phyloP scores from a whole-genome alignment of 352 stramenopile genomes.

The Globisporangium sylvaticum region DNA sequence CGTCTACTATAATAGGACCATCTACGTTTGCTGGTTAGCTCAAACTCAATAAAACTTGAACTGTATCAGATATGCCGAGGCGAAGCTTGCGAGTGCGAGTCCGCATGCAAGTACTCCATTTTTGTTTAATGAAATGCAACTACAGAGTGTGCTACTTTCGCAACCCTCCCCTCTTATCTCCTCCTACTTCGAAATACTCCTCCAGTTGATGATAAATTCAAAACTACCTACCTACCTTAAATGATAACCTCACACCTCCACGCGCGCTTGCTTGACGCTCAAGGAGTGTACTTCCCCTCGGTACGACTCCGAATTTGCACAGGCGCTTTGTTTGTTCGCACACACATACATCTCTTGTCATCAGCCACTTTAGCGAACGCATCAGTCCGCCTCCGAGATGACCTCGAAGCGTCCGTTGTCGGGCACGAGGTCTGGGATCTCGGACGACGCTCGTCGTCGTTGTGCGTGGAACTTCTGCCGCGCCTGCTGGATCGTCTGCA shows the following conservation, averaged over 20 bases:
- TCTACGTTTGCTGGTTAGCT: too few relatives aligned
- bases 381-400: not conserved
- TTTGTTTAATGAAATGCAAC: not conserved
- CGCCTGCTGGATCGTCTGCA: constrained; percentile 9
- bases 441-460: not conserved
- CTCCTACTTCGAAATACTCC: not conserved
- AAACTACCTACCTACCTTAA: not conserved
- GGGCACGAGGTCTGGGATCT: not conserved
- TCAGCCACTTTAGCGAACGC: not conserved
- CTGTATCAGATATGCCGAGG: not conserved
- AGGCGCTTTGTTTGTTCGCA: not conserved
- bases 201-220: not conserved
- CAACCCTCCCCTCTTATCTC: not conserved
- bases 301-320: not conserved
- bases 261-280: not conserved
- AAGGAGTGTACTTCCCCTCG: not conserved
- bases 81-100: not conserved
- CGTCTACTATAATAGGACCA: too few relatives aligned
- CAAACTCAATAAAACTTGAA: too few relatives aligned
- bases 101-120: not conserved
- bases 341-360: not conserved
- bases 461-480: constrained; percentile 6
- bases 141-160: not conserved
- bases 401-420: constrained; percentile 3
- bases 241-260: not conserved